Evolutionary conservation across 2,329 filamentous ascomycete genomes (phyloP), one percentile per base, ranked within the genome.

Genomic region (Alternaria novae-zelandiae): DNA sequence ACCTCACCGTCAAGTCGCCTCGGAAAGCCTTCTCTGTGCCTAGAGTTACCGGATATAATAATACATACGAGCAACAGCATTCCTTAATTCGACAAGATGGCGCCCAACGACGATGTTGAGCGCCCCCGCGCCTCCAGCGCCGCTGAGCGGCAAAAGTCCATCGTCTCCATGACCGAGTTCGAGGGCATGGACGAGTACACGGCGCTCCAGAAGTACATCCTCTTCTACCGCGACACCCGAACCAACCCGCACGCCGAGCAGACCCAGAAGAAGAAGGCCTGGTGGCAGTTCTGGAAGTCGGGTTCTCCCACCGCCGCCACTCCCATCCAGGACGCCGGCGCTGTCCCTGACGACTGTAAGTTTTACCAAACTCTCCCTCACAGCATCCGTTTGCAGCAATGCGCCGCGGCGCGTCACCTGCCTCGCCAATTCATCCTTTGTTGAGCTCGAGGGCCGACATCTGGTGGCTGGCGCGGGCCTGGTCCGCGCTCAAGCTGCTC

Each of bases 161-260:
- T 78, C 28, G 75, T 76, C 67, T 70, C 66, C 56, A 69, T 77
- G 70, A 73, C 73, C 54, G 76, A 73, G 50, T 78, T 80, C 64
- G 82, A 84, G 71, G 82, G 83, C 70, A 77, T 82, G 80, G 88
- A 89, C 78, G 88, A 90, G 79, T 90, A 90, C 81, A 85, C 86
- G 70, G 87, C 88, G 57, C 83, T 90, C 57, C 88, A 90, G 77
- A 86, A 88, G 74, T 90, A 89, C 82, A 90, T 90, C 78, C 88
- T 87, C 69, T 88, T 86, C 75, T 90, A 90, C 80, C 86, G 85
- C 72, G 87, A 89, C 80, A 84, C 86, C 62, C 86, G 87, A 75
- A 82, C 83, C 57, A 78, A 76, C 49, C 83, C 80, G 41, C 82
- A 81, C 63, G 79, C 78, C 54, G 81, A 72, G 26, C 73, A 81